These are phyloP conservation scores for Pichia gijzeniarum DNA, from an alignment of 805 yeast species.

Conservation along the genomic window DNA sequence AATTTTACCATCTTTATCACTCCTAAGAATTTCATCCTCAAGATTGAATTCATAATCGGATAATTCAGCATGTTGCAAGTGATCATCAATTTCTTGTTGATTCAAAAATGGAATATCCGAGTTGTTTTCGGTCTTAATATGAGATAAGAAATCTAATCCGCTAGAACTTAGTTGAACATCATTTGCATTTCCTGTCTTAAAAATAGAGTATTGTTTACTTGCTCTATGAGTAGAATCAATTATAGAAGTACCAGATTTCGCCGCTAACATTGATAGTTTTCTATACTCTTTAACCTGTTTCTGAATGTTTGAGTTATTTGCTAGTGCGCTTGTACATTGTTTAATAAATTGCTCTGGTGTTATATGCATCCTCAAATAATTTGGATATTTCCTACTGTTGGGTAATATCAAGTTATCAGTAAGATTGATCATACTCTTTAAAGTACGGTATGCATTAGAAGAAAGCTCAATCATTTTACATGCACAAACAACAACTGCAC, in stretches of 20 bases:
- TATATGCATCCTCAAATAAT: constrained; percentile 50
- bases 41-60: constrained; percentile 14
- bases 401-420: constrained; percentile 65
- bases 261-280: constrained; percentile 7
- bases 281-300: constrained; percentile 20
- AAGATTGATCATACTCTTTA: constrained; percentile 35
- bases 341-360: constrained; percentile 55
- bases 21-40: constrained; percentile 42
- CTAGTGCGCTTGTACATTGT: constrained; percentile 55
- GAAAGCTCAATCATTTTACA: constrained; percentile 50
- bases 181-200: constrained; percentile 46
- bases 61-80: constrained; percentile 9
- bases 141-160: constrained; percentile 39
- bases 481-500: constrained; percentile 30
- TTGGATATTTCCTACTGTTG: constrained; percentile 57
- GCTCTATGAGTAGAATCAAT: constrained; percentile 4
- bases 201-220: constrained; percentile 41
- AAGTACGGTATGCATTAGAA: constrained; percentile 42
- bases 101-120: constrained; percentile 24
- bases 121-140: constrained; percentile 19
- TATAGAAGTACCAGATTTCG: background rate
- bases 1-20: constrained; percentile 43
- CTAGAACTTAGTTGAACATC: constrained; percentile 41
- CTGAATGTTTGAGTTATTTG: constrained; percentile 33
- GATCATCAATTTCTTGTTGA: constrained; percentile 21